A percentile compares a stretch with the other conserved stretches of the same genome.
phyloP scores from a whole-genome alignment of 2,329 filamentous ascomycete genomes.

The Mycogone perniciosa region DNA sequence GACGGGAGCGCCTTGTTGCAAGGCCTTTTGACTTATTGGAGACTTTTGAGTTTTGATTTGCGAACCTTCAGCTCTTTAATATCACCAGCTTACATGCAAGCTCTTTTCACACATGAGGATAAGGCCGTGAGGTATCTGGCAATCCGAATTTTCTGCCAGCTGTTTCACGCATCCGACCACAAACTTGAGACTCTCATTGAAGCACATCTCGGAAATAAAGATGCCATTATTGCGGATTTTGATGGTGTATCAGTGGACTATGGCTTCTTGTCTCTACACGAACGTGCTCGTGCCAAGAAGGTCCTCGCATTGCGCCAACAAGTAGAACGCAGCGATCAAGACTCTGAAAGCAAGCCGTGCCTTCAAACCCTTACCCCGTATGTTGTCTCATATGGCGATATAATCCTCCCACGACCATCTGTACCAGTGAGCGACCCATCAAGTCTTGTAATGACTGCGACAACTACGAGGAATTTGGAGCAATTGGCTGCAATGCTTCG shows the following conservation, averaged over 20 bases:
- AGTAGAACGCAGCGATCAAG: slow-evolving; percentile 21
- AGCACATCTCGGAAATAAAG: slow-evolving; percentile 55
- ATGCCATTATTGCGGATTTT: slow-evolving; percentile 61
- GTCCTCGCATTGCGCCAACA: slow-evolving; percentile 37
- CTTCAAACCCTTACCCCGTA: slow-evolving; percentile 49
- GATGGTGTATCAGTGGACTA: slow-evolving; percentile 75
- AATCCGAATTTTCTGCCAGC: slow-evolving; percentile 71
- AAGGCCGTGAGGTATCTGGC: slow-evolving; percentile 70
- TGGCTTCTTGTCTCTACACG: slow-evolving; percentile 58
- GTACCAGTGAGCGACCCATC: slow-evolving; percentile 41
- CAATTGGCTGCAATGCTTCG: slow-evolving; percentile 63
- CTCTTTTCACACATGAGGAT: slow-evolving; percentile 56
- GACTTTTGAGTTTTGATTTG: slow-evolving; percentile 71
- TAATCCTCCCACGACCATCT: slow-evolving; percentile 60
- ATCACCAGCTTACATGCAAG: slow-evolving; percentile 60
- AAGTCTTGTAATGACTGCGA: slow-evolving; percentile 61
- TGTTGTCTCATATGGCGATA: slow-evolving; percentile 58
- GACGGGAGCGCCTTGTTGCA: slow-evolving; percentile 22
- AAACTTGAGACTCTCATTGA: slow-evolving; percentile 67
- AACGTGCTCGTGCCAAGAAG: slow-evolving; percentile 47
- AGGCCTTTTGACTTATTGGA: slow-evolving; percentile 52
- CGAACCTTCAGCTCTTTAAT: slow-evolving; percentile 59
- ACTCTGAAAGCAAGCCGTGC: slow-evolving; percentile 10
- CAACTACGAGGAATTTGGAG: slow-evolving; percentile 66
- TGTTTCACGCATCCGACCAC: slow-evolving; percentile 72